Base-by-base conservation (phyloP, 768 basidiomycete genomes). In the Tephrocybe rancida region DNA sequence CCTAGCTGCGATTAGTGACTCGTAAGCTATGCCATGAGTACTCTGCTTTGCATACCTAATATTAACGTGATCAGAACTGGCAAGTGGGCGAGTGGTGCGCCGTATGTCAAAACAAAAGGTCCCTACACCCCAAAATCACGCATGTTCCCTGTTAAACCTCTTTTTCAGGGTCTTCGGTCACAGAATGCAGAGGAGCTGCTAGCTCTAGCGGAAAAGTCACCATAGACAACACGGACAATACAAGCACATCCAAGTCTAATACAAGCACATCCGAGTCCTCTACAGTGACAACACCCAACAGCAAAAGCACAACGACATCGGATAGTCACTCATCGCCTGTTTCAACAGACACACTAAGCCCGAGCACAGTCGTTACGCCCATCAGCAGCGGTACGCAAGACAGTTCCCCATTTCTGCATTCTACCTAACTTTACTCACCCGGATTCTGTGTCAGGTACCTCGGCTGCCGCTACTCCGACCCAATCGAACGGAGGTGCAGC, bases 1-100 rank as follows among this genome's bases (percentile, higher is more conserved):
- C 37, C 35, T 56, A 81, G 79, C 67, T 37, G 62, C 72, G 16
- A 64, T 76, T 55, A 67, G 66, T 51, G 75, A 80, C 61, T 61
- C 67, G 81, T 81, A 56, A 72, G 82, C 71, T 9, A 16, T 18
- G 32, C 26, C 52, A 26, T 22, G n/a, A 9, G 11, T 22, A 18
- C 5, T 8, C 16, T 16, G 19, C 6, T 34, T 13, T 9, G 10
- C 16, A 14, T 29, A 27, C 26, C 48, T 27, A 30, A 24, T 25
- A 26, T 50, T 32, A 25, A 44, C 27, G 44, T 52, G 51, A 38
- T 24, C 54, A 81, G 79, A 29, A 70, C 69, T 26, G 77, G 75
- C n/a, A 64, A 67, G 45, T 74, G 73, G 71, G 75, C 72, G 14
- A 55, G 50, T 3, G 70, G 70, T 26, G 68, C 66, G 2, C 66